Evolutionary conservation across 164 flowering plant genomes (phyloP).

Genomic region (Dillenia turbinata): DNA sequence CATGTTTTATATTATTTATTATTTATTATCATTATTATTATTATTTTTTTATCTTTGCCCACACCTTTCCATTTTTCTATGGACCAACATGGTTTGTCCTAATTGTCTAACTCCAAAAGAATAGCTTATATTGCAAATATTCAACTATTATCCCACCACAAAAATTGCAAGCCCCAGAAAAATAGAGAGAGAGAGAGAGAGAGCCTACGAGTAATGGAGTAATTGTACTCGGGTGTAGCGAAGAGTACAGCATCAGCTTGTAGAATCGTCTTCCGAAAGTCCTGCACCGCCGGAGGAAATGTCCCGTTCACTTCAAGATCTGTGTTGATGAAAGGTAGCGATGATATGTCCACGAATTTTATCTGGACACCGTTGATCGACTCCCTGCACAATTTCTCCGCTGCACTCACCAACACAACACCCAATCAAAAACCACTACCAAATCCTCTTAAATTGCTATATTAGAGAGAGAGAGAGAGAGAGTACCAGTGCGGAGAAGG

Average conservation of each 20-base stretch:
- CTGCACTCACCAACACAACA: conserved; percentile 16
- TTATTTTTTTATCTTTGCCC: no score
- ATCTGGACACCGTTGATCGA: conserved; percentile 41
- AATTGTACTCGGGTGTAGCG: conserved; percentile 67
- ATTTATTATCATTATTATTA: no score
- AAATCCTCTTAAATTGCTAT: no score
- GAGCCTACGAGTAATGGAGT: conserved; percentile 46
- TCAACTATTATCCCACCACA: no score
- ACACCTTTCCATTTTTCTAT: no score
- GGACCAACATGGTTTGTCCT: no score
- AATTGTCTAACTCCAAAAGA: no score
- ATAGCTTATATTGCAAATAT: no score
- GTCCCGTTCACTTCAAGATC: conserved; percentile 58
- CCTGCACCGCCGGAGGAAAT: conserved; percentile 60
- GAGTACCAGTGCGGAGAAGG: conserved; percentile 68
- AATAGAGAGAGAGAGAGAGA: no score
- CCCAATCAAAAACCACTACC: no score
- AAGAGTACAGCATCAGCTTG: conserved; percentile 50
- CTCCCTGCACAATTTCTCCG: conserved; percentile 37
- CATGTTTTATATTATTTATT: no score
- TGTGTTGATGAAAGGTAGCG: conserved; percentile 58
- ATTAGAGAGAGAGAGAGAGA: background rate
- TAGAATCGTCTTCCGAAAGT: conserved; percentile 45
- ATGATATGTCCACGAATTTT: conserved; percentile 47
- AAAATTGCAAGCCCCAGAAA: no score